Evolutionary conservation across 148 eudicot species (phyloP), one percentile per base, ranked within the genome.

Genomic region (Camellia granthamiana): DNA sequence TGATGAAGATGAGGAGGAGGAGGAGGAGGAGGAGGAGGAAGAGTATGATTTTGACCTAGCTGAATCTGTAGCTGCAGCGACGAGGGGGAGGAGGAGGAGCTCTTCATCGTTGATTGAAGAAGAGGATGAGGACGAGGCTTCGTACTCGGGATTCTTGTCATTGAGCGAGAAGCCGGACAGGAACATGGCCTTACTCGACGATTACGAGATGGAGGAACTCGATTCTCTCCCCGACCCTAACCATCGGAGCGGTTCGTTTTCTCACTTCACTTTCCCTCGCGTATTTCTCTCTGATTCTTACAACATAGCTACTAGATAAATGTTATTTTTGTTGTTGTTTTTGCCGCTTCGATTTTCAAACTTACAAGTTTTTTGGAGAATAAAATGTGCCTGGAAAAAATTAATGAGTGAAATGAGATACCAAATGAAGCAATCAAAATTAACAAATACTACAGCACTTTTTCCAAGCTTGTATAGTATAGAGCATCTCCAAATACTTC

Each of bases 191-290:
- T 82, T 93, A 87, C 86, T 96, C 18, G 99, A 96, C 61, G 99
- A 95, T 42, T 95, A 92, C 88, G 99, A 95, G 79, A 87, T 93
- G 88, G 98, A 95, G 75, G 99, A 95, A 80, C 78, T 86, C 74
- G 92, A 84, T 81, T 84, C 85, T 73, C 81, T 55, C 51, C 72
- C 85, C 65, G 68, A 88, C 83, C 91, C 98, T 72, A 92, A 87
- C 30, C 99, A 96, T 60, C 91, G 94, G 1, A 93, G 95, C 74
- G 99, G 97, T 93, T 52, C 23, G 86, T 79, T 10, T 51, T 47
- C 56, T 2, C 16, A 38, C 62, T 0, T 41, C 38, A 0, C 38
- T 30, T 1, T 30, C 38, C 38, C 38, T 30, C 38, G 38, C 38
- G 38, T 30, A 30, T 65, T 65, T 43, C 3, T 30, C 16, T 13